Evolutionary conservation across 495 filamentous ascomycete genomes (phyloP).

Genomic region (Filosporella fistucella): DNA sequence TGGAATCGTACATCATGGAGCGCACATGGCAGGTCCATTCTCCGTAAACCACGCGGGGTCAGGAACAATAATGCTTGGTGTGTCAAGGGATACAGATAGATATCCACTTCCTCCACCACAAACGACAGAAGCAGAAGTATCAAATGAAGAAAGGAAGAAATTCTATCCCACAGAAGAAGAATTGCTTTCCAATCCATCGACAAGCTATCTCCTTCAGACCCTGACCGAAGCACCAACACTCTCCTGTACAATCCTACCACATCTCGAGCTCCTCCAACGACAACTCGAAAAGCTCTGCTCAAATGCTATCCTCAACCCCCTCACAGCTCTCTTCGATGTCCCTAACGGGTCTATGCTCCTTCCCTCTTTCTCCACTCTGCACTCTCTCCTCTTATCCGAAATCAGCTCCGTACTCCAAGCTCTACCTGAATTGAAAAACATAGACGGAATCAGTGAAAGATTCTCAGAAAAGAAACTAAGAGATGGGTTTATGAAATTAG

Average conservation of each 20-base stretch:
- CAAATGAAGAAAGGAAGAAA: too few relatives aligned
- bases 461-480: conserved; percentile 56
- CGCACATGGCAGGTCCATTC: conserved; percentile 54
- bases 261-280: conserved; percentile 47
- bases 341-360: conserved; percentile 71
- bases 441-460: conserved; percentile 27
- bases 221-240: conserved; percentile 31
- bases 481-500: conserved; percentile 49
- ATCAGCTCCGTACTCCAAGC: conserved; percentile 46
- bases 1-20: conserved; percentile 71
- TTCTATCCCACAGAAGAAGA: background rate
- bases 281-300: conserved; percentile 77
- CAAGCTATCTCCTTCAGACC: conserved; percentile 15
- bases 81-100: conserved; percentile 24
- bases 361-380: conserved; percentile 57
- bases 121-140: conserved; percentile 38
- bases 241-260: conserved; percentile 34
- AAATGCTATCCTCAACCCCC: conserved; percentile 75
- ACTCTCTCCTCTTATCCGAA: conserved; percentile 60
- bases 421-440: conserved; percentile 22
- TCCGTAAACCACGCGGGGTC: conserved; percentile 57
- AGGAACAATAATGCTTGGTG: conserved; percentile 59
- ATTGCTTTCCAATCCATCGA: conserved; percentile 4
- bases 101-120: conserved; percentile 18
- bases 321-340: conserved; percentile 69